phyloP scores from a whole-genome alignment of 192 early-diverging fungal genomes.

The Martensiomyces pterosporus region DNA sequence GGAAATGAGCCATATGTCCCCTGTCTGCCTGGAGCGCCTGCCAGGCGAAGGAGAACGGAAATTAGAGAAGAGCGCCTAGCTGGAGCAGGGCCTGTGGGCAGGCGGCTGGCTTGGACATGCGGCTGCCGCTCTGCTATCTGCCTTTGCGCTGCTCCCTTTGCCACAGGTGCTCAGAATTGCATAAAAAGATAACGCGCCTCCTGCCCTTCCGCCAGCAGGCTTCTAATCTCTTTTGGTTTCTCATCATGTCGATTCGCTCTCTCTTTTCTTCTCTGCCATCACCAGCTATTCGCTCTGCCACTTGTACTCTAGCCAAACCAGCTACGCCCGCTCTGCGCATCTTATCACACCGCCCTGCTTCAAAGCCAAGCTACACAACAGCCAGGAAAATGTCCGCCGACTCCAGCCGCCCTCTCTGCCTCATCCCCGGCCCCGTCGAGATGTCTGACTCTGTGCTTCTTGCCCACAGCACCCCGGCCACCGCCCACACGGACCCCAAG shows the following conservation, averaged over 20 bases:
- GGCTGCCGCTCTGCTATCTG: too few relatives aligned
- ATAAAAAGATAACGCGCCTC: not conserved
- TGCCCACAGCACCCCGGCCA: conserved; percentile 85
- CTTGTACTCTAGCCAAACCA: conserved; percentile 4
- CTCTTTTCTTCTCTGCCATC: not conserved
- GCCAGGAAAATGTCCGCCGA: conserved; percentile 14
- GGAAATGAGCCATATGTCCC: too few relatives aligned
- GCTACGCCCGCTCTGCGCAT: not conserved
- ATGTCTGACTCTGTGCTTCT: conserved; percentile 82
- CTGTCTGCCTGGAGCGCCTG: too few relatives aligned
- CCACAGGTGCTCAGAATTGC: too few relatives aligned
- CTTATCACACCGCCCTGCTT: conserved; percentile 6
- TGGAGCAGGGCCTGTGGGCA: too few relatives aligned
- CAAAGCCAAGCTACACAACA: not conserved
- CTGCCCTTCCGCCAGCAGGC: not conserved
- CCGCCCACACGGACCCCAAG: conserved; percentile 84
- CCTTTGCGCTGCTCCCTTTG: too few relatives aligned
- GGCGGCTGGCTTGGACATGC: too few relatives aligned
- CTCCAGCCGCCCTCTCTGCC: conserved; percentile 73
- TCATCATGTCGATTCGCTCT: conserved; percentile 4
- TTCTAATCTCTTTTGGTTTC: not conserved
- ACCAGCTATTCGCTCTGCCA: too few relatives aligned
- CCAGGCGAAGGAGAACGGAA: too few relatives aligned
- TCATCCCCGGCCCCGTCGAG: conserved; percentile 97
- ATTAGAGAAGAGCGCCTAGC: too few relatives aligned